These are phyloP conservation scores for Gossypium sturtianum DNA, from an alignment of 345 rosid species.

Conservation along the genomic window DNA sequence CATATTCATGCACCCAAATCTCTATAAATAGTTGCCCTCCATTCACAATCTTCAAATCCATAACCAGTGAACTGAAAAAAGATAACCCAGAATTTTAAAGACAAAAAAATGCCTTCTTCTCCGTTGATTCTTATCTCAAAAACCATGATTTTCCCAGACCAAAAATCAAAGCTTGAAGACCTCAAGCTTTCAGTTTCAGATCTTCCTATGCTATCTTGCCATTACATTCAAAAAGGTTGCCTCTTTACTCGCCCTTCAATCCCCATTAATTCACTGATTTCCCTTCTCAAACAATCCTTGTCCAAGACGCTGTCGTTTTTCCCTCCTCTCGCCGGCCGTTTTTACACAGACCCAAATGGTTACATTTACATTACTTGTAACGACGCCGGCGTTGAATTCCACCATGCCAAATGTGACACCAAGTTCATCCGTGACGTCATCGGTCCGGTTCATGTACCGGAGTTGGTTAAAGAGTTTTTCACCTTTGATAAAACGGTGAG, in stretches of 20 bases:
- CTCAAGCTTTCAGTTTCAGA: constrained; percentile 88
- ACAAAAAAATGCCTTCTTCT: constrained; percentile 32
- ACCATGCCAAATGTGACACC: constrained; percentile 40
- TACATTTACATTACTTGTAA: constrained; percentile 58
- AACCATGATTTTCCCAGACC: constrained; percentile 47
- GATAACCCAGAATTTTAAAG: not conserved
- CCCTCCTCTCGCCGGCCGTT: constrained; percentile 92
- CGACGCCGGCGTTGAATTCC: constrained; percentile 66
- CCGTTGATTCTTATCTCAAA: constrained; percentile 37
- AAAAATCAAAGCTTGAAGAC: constrained; percentile 50
- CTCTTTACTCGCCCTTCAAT: constrained; percentile 53
- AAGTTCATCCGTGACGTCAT: constrained; percentile 39
- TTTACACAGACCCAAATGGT: constrained; percentile 45
- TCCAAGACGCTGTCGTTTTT: constrained; percentile 51
- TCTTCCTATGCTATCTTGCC: constrained; percentile 96
- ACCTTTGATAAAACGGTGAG: constrained; percentile 59
- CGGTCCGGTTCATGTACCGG: constrained; percentile 53
- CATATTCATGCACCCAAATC: constrained; percentile 8
- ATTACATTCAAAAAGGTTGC: constrained; percentile 84
- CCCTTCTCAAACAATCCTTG: constrained; percentile 43
- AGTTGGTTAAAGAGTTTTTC: constrained; percentile 49
- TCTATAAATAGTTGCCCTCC: not conserved
- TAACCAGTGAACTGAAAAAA: not conserved
- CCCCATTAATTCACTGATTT: constrained; percentile 25
- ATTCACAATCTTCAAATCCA: not conserved